These are phyloP conservation scores for Leishmania gerbilli DNA, from an alignment of 208 protist species.

Conservation along the genomic window DNA sequence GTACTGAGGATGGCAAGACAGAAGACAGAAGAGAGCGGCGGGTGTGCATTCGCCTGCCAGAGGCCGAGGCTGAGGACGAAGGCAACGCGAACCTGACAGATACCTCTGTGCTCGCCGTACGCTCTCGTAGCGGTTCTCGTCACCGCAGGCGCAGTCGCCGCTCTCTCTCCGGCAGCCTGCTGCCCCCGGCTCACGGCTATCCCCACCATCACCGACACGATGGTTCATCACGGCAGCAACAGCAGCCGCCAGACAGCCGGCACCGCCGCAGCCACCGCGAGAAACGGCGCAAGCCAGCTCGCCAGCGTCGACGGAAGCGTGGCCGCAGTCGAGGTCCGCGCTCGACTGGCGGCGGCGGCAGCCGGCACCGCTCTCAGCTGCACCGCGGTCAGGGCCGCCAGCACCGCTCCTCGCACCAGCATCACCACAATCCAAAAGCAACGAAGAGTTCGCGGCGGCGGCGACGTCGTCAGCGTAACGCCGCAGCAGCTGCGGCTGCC, in stretches of 20 bases:
- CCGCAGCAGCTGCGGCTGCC: conserved; percentile 23
- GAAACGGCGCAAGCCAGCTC: conserved; percentile 31
- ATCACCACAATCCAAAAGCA: conserved; percentile 37
- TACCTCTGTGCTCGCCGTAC: neutral
- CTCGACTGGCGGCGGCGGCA: conserved; percentile 31
- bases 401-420: conserved; percentile 20
- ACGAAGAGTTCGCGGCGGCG: conserved; percentile 51
- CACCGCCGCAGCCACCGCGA: conserved; percentile 35
- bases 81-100: neutral
- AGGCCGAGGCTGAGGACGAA: conserved; percentile 6
- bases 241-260: conserved; percentile 16
- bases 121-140: conserved; percentile 2
- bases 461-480: conserved; percentile 39
- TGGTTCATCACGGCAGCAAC: neutral
- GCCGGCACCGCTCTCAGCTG: conserved; percentile 30
- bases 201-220: conserved; percentile 19
- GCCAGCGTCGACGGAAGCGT: conserved; percentile 28
- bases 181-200: neutral
- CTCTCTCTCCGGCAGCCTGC: conserved; percentile 3
- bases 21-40: conserved; percentile 8
- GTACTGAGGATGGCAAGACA: neutral
- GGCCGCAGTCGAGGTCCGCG: conserved; percentile 34
- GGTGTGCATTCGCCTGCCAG: conserved; percentile 23
- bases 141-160: neutral
- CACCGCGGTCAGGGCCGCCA: conserved; percentile 33